A percentile compares a stretch with the other conserved stretches of the same genome.
Evolutionary conservation across 2,329 filamentous ascomycete genomes (phyloP).

Genomic region (Ceratocystis destructans): DNA sequence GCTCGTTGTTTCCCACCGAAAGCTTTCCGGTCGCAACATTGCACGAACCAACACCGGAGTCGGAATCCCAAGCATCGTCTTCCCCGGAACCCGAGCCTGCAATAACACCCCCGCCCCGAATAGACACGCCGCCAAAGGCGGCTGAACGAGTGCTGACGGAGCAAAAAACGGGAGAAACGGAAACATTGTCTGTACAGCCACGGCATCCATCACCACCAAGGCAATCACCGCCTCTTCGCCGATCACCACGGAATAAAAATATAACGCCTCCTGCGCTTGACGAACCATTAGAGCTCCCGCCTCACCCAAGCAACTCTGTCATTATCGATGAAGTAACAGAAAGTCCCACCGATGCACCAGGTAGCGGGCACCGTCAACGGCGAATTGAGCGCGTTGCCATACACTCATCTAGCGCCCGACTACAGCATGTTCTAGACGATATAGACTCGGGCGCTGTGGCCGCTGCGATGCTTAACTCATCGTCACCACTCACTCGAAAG

Average conservation of each 20-base stretch:
- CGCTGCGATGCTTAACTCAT: slow-evolving; percentile 18
- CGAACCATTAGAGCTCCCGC: slow-evolving; percentile 11
- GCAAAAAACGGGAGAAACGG: neutral
- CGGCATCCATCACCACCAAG: neutral
- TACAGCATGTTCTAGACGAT: slow-evolving; percentile 30
- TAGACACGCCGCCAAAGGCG: neutral
- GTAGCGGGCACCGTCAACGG: slow-evolving; percentile 36
- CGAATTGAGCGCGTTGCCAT: slow-evolving; percentile 28
- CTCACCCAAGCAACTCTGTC: neutral
- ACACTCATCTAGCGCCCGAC: slow-evolving; percentile 30
- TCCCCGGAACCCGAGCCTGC: neutral
- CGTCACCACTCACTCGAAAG: slow-evolving; percentile 34
- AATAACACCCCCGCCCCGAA: neutral
- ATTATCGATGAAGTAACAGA: slow-evolving; percentile 36
- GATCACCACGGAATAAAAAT: neutral
- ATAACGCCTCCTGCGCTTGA: neutral
- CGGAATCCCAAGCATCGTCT: slow-evolving; percentile 8
- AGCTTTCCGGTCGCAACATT: slow-evolving; percentile 6
- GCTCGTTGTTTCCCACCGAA: slow-evolving; percentile 15
- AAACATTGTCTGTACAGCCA: neutral
- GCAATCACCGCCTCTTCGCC: neutral
- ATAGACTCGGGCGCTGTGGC: slow-evolving; percentile 24
- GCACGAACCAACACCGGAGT: neutral
- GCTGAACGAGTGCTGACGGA: neutral
- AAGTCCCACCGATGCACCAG: slow-evolving; percentile 41